phyloP scores from a whole-genome alignment of 768 basidiomycete genomes.

The Artomyces pyxidatus region DNA sequence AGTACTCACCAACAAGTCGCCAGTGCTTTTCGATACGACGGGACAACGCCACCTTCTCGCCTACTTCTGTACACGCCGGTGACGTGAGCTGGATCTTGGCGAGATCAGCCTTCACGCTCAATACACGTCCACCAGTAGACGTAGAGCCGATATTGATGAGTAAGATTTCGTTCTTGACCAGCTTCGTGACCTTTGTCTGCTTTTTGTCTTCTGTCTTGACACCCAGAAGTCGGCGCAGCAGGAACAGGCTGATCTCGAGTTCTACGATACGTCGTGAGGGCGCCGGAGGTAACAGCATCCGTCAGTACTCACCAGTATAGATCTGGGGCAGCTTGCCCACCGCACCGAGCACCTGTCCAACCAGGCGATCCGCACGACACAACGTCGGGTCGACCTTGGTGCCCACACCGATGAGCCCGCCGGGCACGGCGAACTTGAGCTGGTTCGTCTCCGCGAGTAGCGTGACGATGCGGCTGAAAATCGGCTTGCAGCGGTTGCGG shows the following conservation, averaged over 20 bases:
- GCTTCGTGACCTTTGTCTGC: conserved; percentile 90
- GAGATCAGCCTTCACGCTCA: conserved; percentile 90
- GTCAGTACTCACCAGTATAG: conserved; percentile 69
- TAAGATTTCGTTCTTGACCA: conserved; percentile 84
- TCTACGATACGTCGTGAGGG: conserved; percentile 35
- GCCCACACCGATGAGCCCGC: conserved; percentile 96
- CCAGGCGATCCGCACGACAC: conserved; percentile 92
- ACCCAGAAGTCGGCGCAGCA: conserved; percentile 91
- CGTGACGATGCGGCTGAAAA: conserved; percentile 85
- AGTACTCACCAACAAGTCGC: conserved; percentile 81
- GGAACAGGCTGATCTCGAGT: conserved; percentile 88
- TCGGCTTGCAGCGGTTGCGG: conserved; percentile 85
- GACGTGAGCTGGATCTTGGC: conserved; percentile 91
- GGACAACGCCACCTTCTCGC: conserved; percentile 94
- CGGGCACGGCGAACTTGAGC: conserved; percentile 91
- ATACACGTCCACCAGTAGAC: conserved; percentile 91
- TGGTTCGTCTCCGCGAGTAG: conserved; percentile 94
- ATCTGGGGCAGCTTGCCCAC: conserved; percentile 93
- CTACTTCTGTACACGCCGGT: conserved; percentile 93
- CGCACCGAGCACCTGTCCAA: conserved; percentile 93
- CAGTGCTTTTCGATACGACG: conserved; percentile 97
- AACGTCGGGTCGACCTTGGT: conserved; percentile 95
- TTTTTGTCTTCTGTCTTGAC: conserved; percentile 99
- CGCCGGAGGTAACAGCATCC: not conserved
- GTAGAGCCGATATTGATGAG: conserved; percentile 98